Evolutionary conservation across 257 asterid species (phyloP), one percentile per base, ranked within the genome.

Genomic region (Verbascum thapsus): DNA sequence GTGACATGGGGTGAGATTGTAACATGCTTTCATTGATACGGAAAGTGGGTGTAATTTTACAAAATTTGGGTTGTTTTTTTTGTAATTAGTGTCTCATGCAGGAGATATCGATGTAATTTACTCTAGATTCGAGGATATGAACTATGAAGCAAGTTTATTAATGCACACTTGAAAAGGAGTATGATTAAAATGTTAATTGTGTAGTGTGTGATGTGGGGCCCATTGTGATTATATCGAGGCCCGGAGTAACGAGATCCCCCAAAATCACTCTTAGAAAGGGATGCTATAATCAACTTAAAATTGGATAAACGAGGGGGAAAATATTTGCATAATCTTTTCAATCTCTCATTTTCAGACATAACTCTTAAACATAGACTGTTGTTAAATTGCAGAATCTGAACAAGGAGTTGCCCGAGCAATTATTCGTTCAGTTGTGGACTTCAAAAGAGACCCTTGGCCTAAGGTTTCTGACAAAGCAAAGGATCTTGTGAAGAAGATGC

Each of bases 371-470:
- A 42, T 51, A 32, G 64, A n/a, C 8, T 40, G 8, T 30, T 17
- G 6, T 47, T 47, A 13, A n/a, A n/a, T 32, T 76, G 80, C 88
- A 86, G 95, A 86, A 83, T 81, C 95, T 13, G 95, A 86, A 58
- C 88, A 83, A 81, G 95, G 95, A 26, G 85, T 83, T 64, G 95
- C 95, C 40, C 85, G 77, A 79, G 85, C 95, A 40, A 86, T 86
- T 47, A 71, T 86, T 50, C 88, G 85, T 16, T 81, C 86, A 6
- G 80, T 53, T 16, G 82, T 86, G 54, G 86, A 83, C 60, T 81
- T 86, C 61, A 81, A 69, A 45, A 69, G 85, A 60, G 95, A 86
- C 53, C 91, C 91, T 38, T 86, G 95, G 95, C 88, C 95, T 17
- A 86, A 76, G 69, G 83, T 86, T 37, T 86, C 95, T 6, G 88